Evolutionary conservation across 106 monocot genomes (phyloP).

Genomic region (Acanthochlamys bracteata): DNA sequence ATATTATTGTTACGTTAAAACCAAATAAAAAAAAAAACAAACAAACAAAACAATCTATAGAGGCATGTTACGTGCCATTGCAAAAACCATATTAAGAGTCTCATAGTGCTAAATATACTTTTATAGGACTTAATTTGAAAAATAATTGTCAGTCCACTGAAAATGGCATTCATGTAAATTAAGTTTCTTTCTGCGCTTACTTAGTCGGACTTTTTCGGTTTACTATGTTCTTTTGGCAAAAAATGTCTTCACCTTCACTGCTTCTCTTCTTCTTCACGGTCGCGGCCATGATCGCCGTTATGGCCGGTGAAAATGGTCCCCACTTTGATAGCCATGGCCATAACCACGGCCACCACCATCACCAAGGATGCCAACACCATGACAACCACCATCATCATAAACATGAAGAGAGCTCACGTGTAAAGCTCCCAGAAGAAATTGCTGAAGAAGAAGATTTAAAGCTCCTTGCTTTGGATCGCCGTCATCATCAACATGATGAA

Average conservation of each 20-base stretch:
- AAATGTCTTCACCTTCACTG: not conserved
- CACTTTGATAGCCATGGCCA: constrained; percentile 9
- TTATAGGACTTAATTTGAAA: too few relatives aligned
- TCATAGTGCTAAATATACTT: too few relatives aligned
- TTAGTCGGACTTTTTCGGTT: too few relatives aligned
- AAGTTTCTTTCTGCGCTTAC: too few relatives aligned
- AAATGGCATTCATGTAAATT: too few relatives aligned
- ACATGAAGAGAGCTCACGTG: constrained; percentile 18
- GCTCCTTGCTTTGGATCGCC: constrained; percentile 21
- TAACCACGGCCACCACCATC: constrained; percentile 25
- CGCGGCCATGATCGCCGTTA: constrained; percentile 3
- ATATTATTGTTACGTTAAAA: too few relatives aligned
- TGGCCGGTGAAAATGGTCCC: constrained; percentile 8
- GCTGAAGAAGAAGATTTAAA: constrained; percentile 90
- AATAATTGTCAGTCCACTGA: too few relatives aligned
- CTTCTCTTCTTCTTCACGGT: constrained; percentile 18
- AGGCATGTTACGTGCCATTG: too few relatives aligned
- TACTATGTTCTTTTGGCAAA: too few relatives aligned
- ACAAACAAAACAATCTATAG: too few relatives aligned
- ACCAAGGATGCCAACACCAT: constrained; percentile 9
- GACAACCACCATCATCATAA: constrained; percentile 21
- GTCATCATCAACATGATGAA: constrained; percentile 1
- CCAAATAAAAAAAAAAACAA: too few relatives aligned
- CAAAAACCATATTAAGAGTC: too few relatives aligned
- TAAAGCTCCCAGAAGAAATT: constrained; percentile 80